phyloP scores from a whole-genome alignment of 805 yeast genomes.

The Saturnispora serradocipensis region DNA sequence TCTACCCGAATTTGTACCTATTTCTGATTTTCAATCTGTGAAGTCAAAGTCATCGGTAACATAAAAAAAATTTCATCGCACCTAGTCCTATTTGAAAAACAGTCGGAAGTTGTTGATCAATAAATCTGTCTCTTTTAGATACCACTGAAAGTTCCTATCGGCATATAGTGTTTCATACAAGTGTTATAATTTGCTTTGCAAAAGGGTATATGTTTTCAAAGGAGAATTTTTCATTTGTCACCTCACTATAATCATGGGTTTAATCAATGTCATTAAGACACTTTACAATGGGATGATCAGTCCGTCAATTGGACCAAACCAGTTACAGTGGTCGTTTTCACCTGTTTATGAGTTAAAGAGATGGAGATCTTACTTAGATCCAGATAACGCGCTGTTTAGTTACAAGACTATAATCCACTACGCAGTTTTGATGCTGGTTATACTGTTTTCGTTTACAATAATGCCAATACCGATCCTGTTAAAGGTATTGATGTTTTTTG shows the following conservation, averaged over 20 bases:
- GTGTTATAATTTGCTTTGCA: neutral
- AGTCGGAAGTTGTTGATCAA: neutral
- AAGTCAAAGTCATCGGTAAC: neutral
- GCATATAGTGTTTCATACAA: neutral
- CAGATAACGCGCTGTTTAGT: neutral
- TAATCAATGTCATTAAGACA: neutral
- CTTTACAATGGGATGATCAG: neutral
- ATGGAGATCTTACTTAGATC: neutral
- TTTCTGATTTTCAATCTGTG: neutral
- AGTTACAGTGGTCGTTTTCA: neutral
- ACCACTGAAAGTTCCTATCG: neutral
- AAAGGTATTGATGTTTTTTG: conserved; percentile 12
- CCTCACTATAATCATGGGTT: neutral
- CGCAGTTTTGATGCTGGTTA: conserved; percentile 13
- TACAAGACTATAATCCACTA: conserved; percentile 12
- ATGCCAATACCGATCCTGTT: conserved; percentile 14
- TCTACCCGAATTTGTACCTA: neutral
- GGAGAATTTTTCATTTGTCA: too few relatives aligned
- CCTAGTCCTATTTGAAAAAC: neutral
- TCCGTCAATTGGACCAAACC: neutral
- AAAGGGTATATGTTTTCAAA: neutral
- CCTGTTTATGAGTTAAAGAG: neutral
- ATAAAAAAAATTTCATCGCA: neutral
- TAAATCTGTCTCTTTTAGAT: too few relatives aligned
- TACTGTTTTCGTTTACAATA: conserved; percentile 20